A percentile compares a stretch with the other conserved stretches of the same genome.
These are phyloP conservation scores for Suhomyces anneliseae DNA, from an alignment of 1,139 yeast genomes.

Conservation along the genomic window DNA sequence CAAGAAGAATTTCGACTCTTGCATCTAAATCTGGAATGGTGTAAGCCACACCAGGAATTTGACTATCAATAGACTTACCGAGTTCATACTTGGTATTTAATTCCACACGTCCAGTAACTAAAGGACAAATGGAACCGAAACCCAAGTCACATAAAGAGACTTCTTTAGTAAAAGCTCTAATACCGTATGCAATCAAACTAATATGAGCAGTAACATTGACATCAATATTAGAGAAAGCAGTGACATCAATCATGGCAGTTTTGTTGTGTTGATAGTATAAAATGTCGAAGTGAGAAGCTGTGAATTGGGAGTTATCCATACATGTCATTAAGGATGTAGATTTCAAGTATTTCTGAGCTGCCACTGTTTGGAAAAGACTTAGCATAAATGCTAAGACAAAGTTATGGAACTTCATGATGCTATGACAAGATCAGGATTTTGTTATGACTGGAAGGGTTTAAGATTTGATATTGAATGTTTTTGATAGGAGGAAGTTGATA, in stretches of 20 bases:
- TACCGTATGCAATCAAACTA: constrained; percentile 81
- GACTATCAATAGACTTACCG: constrained; percentile 38
- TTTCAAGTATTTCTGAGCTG: constrained; percentile 35
- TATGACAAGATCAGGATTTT: neutral
- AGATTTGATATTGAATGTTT: too few relatives aligned
- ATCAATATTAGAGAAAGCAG: constrained; percentile 78
- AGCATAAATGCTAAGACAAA: constrained; percentile 3
- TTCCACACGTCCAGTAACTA: constrained; percentile 84
- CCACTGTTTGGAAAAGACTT: constrained; percentile 9
- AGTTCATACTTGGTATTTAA: constrained; percentile 55
- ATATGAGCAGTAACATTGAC: constrained; percentile 70
- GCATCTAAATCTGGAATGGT: constrained; percentile 95
- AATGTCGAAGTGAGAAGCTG: constrained; percentile 86
- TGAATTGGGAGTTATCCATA: constrained; percentile 85
- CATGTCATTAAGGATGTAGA: constrained; percentile 87
- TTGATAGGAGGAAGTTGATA: too few relatives aligned
- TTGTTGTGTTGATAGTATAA: constrained; percentile 63
- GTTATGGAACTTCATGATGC: constrained; percentile 1
- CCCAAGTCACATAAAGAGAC: constrained; percentile 62
- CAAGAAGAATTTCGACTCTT: constrained; percentile 72
- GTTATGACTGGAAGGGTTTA: too few relatives aligned
- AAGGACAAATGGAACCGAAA: constrained; percentile 68
- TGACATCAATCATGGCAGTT: constrained; percentile 64
- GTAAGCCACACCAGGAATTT: constrained; percentile 81
- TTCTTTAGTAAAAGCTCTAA: constrained; percentile 55